phyloP scores from a whole-genome alignment of 2,329 filamentous ascomycete species.

The Penicillium sp. region DNA sequence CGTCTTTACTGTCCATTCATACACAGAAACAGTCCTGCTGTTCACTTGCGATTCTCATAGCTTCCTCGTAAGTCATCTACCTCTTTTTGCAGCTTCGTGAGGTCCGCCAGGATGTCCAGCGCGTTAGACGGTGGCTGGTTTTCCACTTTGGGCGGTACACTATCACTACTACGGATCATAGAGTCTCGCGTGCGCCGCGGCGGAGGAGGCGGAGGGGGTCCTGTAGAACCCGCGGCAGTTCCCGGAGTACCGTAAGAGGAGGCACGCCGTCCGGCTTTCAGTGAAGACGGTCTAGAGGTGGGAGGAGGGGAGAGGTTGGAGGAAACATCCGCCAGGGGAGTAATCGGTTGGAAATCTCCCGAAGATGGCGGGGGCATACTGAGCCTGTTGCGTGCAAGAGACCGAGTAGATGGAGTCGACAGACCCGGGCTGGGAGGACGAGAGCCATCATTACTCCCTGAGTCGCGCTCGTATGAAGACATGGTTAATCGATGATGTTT shows the following conservation, averaged over 20 bases:
- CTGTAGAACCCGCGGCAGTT: slow-evolving; percentile 21
- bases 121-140: slow-evolving; percentile 39
- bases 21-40: slow-evolving; percentile 17
- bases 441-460: slow-evolving; percentile 40
- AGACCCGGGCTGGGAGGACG: slow-evolving; percentile 32
- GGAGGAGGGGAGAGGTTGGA: slow-evolving; percentile 18
- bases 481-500: slow-evolving; percentile 36
- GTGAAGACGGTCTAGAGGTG: slow-evolving; percentile 20
- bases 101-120: slow-evolving; percentile 68
- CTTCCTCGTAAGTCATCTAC: slow-evolving; percentile 61
- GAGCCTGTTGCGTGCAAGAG: slow-evolving; percentile 19
- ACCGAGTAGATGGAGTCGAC: slow-evolving; percentile 22
- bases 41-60: slow-evolving; percentile 37
- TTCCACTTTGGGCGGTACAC: slow-evolving; percentile 23
- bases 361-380: slow-evolving; percentile 24
- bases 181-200: slow-evolving; percentile 49
- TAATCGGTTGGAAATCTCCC: slow-evolving; percentile 10
- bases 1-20: slow-evolving; percentile 14
- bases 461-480: slow-evolving; percentile 44
- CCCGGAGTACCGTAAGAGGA: slow-evolving; percentile 23
- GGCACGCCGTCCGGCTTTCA: slow-evolving; percentile 31
- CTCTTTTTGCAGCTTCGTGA: slow-evolving; percentile 71
- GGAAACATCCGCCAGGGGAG: slow-evolving; percentile 2
- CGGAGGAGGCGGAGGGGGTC: slow-evolving; percentile 49
- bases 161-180: slow-evolving; percentile 40